A percentile compares a stretch with the other conserved stretches of the same genome.
Evolutionary conservation across 306 rosid genomes (phyloP).

Genomic region (Mimosa pudica): DNA sequence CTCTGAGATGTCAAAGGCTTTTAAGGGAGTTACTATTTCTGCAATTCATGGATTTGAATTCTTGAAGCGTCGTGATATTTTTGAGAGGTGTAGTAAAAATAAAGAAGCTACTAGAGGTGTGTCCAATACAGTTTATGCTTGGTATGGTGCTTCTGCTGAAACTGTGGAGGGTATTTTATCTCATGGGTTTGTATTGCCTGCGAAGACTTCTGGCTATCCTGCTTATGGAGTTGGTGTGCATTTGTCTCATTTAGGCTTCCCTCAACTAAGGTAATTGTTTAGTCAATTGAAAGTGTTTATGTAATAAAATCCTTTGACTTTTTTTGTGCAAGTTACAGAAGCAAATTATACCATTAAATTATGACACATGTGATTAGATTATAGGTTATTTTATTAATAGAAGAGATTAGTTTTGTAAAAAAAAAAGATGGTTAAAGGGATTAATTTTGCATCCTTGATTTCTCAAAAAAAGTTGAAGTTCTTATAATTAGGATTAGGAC

Average conservation of each 20-base stretch:
- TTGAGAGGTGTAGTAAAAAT: slow-evolving; percentile 43
- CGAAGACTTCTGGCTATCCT: slow-evolving; percentile 28
- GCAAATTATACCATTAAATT: too few species aligned
- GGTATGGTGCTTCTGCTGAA: slow-evolving; percentile 52
- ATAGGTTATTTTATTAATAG: too few species aligned
- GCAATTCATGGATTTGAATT: slow-evolving; percentile 49
- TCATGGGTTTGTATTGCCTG: slow-evolving; percentile 52
- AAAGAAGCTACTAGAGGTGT: slow-evolving; percentile 47
- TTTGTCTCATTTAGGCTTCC: slow-evolving; percentile 46
- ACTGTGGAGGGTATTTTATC: slow-evolving; percentile 41
- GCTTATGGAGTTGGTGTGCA: slow-evolving; percentile 45
- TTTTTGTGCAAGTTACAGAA: too few species aligned
- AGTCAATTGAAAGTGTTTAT: background rate
- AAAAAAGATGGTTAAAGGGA: too few species aligned
- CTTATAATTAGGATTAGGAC: too few species aligned
- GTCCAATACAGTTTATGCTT: slow-evolving; percentile 55
- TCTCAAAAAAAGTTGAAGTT: too few species aligned
- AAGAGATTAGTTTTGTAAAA: too few species aligned
- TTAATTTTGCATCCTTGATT: too few species aligned
- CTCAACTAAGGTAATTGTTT: slow-evolving; percentile 47
- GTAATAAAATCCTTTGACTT: background rate
- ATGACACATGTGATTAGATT: too few species aligned
- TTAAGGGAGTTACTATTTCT: slow-evolving; percentile 35
- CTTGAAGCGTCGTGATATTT: slow-evolving; percentile 35
- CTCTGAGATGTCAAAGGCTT: slow-evolving; percentile 34